Evolutionary conservation across 495 filamentous ascomycete species (phyloP).

Genomic region (Penicillium angulare): DNA sequence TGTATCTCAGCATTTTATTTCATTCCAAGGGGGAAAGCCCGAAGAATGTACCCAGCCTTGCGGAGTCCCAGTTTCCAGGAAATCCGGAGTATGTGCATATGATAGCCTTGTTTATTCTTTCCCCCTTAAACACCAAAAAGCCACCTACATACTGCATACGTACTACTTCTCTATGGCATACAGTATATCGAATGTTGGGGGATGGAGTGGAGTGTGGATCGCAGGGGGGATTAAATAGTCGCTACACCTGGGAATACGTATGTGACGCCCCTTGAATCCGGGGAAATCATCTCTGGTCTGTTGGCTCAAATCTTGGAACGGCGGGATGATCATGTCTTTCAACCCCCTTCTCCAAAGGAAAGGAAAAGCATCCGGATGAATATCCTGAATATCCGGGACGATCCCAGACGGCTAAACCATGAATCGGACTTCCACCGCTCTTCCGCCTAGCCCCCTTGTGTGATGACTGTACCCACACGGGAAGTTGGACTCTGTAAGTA

Average conservation of each 20-base stretch:
- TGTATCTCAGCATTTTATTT: background rate
- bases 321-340: background rate
- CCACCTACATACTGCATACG: no score
- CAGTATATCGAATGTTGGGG: background rate
- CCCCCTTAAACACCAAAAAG: background rate
- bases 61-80: slow-evolving; percentile 1
- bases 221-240: slow-evolving; percentile 1
- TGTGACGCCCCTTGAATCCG: slow-evolving; percentile 4
- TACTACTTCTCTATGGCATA: no score
- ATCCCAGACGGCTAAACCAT: background rate
- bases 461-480: background rate
- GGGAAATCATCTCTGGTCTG: background rate
- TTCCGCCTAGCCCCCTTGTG: background rate
- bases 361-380: background rate
- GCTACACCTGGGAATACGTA: background rate
- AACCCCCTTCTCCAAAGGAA: background rate
- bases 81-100: background rate
- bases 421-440: slow-evolving; percentile 4
- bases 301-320: background rate
- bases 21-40: no score
- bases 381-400: no score
- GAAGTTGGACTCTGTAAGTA: background rate
- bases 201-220: slow-evolving; percentile 3
- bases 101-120: background rate
- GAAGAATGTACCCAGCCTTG: background rate